Evolutionary conservation across 345 rosid species (phyloP), one percentile per base, ranked within the genome.

Genomic region (Eucalyptus decipiens): DNA sequence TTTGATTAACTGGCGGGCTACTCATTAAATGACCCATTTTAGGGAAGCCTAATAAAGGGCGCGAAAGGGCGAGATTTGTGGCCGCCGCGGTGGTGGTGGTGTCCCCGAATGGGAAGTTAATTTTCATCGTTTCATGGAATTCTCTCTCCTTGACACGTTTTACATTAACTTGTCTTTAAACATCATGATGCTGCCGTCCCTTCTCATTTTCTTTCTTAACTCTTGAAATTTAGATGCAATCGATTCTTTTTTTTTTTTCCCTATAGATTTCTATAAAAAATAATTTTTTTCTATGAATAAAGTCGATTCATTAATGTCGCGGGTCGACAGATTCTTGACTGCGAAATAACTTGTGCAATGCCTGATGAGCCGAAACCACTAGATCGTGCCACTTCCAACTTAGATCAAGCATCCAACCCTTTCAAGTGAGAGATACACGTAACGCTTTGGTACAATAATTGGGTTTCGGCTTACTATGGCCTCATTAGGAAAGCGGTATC

Each of bases 271-370:
- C 34, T 60, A 12, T 28, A 3, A 28, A 28, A 8, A 52, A 18
- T 3, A 3, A 28, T 5, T 5, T 0, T 12, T 60, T 12, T 60
- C 1, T 10, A 23, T 0, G 1, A 0, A 10, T 10, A 56, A 56
- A 26, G 6, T 52, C 11, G 26, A 52, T 2, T 3, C 4, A 52
- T 10, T 52, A 52, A 52, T 52, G 2, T 23, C 6, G 4, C 1
- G 6, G 13, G 6, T 56, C 6, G 1, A 56, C 1, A 0, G 3
- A 56, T 56, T 56, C 2, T 56, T 56, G 13, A 56, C 0, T 0
- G 1, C 2, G 62, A 9, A 56, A 56, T 56, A 56, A 24, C 12
- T 56, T 2, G 3, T 1, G 30, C 0, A 56, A 24, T 2, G 0
- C 62, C 6, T 9, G 0, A 24, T 56, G 62, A 56, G 12, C 21